Evolutionary conservation across 2,329 filamentous ascomycete species (phyloP).

Genomic region (Cytospora piceicola): DNA sequence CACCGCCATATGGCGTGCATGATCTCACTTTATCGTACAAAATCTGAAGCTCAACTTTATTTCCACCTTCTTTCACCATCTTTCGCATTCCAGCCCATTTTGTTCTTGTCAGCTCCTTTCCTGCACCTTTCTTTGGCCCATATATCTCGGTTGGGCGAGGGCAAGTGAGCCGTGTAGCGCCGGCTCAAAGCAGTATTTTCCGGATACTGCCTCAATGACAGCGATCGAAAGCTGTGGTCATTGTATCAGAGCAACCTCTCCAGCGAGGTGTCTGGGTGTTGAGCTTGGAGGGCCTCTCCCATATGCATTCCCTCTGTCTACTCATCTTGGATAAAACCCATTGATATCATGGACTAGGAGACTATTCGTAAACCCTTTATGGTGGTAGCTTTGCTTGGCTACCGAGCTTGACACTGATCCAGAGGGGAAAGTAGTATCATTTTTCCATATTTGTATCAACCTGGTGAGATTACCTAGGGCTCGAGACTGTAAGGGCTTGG

Average conservation of each 20-base stretch:
- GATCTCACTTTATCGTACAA: conserved; percentile 57
- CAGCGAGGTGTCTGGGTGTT: neutral
- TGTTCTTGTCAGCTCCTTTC: neutral
- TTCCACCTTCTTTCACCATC: conserved; percentile 1
- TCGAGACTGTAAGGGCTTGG: too few species aligned
- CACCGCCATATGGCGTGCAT: conserved; percentile 56
- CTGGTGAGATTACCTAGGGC: neutral
- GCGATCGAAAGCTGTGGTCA: neutral
- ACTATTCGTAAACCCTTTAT: neutral
- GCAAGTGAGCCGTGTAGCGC: neutral
- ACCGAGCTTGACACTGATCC: neutral
- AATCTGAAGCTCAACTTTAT: conserved; percentile 60
- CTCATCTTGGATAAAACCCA: neutral
- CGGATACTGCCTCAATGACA: neutral
- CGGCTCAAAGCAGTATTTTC: neutral
- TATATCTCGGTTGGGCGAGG: neutral
- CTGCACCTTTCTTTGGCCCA: neutral
- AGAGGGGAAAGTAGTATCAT: neutral
- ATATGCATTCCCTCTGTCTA: neutral
- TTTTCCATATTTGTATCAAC: neutral
- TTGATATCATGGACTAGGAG: neutral
- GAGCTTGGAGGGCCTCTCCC: neutral
- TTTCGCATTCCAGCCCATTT: neutral
- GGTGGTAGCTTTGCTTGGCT: neutral
- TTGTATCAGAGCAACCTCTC: neutral